Base-by-base conservation (phyloP, 176 grass and related monocot species). In the Avena sativa region DNA sequence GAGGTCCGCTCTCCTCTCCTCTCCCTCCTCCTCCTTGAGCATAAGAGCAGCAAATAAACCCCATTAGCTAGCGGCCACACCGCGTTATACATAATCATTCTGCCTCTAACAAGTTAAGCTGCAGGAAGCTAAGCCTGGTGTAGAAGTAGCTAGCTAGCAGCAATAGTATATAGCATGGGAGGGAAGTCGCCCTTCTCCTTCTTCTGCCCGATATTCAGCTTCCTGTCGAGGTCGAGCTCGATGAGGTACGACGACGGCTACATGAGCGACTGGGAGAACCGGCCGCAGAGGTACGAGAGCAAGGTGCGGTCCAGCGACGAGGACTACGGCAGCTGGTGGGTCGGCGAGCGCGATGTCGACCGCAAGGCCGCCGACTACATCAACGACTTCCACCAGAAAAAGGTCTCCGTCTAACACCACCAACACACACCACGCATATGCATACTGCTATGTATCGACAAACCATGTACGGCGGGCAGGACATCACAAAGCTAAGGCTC, bases 321-420 rank as follows among this genome's bases (percentile, higher is more conserved):
- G 65, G 93, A 95, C 84, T 59, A 79, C 85, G 91, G 91, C 40
- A 43, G 40, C 3, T 91, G 89, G 80, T 95, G 89, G 87, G 81
- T 95, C 52, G 91, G 93, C 38, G 93, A 93, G 67, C 91, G 88
- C 49, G 84, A 93, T 85, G 93, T 95, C 84, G 93, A 95, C 87
- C 75, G 84, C 81, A 95, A 87, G 89, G 93, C 93, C 64, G 81
- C 81, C 55, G 89, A 89, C 82, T 95, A 83, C 93, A 95, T 95
- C 85, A 83, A 90, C 60, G 80, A 64, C 53, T 93, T 93, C 93
- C 85, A 95, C 76, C 87, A 89, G 71, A 90, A 40, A 74, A 89
- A 88, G 81, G 81, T 79, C 34, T 28, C 85, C 68, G 67, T 15
- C 65, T 88, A 85, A 86, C 32, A 0, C 1, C 60, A 12, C 44